These are phyloP conservation scores for Xylaria longipes DNA, from an alignment of 495 filamentous ascomycete genomes.

Conservation along the genomic window DNA sequence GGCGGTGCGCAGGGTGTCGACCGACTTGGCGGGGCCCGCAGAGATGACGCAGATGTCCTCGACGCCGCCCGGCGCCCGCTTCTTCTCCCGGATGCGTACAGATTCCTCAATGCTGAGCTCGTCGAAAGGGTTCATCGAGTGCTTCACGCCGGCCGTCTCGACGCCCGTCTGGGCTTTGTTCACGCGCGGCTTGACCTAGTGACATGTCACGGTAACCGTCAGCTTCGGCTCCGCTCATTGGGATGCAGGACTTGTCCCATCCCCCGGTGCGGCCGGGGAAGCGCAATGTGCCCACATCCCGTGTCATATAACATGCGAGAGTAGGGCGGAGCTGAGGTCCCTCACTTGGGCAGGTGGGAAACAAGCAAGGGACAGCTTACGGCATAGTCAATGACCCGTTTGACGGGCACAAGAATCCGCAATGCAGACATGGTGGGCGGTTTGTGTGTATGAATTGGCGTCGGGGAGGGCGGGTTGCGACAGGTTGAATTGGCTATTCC, in stretches of 20 bases:
- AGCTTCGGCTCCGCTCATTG: neutral
- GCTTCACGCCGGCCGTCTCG: slow-evolving; percentile 90
- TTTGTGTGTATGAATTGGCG: neutral
- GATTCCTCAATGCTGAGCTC: slow-evolving; percentile 97
- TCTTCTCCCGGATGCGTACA: slow-evolving; percentile 87
- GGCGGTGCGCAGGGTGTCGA: slow-evolving; percentile 88
- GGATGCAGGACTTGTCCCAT: neutral
- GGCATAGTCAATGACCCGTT: slow-evolving; percentile 99
- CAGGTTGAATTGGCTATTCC: neutral
- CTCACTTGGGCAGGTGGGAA: neutral
- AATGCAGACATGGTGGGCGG: slow-evolving; percentile 73
- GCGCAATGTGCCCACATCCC: neutral
- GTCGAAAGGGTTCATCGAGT: slow-evolving; percentile 98
- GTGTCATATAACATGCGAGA: no score
- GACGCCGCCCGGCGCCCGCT: slow-evolving; percentile 64
- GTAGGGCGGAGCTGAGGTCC: neutral
- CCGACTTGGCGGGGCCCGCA: slow-evolving; percentile 84
- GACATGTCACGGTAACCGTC: neutral
- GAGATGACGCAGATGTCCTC: slow-evolving; percentile 89
- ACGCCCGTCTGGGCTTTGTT: slow-evolving; percentile 94
- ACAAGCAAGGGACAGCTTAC: slow-evolving; percentile 58
- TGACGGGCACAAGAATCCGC: slow-evolving; percentile 93
- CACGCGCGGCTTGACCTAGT: slow-evolving; percentile 94
- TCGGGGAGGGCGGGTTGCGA: slow-evolving; percentile 9
- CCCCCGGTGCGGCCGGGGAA: neutral